Percentiles rank a stretch among this genome's conserved stretches.
phyloP scores from a whole-genome alignment of 176 grass and related monocot genomes.

The Puccinellia tenuiflora region DNA sequence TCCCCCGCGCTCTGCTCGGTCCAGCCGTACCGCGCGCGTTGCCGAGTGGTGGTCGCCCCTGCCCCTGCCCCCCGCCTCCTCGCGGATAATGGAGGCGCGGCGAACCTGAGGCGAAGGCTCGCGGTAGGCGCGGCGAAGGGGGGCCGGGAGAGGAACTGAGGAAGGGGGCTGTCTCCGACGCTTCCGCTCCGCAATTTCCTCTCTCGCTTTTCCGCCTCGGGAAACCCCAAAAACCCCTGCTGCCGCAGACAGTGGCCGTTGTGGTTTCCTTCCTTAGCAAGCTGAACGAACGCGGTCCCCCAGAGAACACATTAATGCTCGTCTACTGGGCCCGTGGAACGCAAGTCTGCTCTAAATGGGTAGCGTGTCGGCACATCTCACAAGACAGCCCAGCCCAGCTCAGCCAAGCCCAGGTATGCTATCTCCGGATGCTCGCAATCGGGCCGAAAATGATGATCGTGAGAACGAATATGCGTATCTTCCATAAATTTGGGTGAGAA shows the following conservation, averaged over 20 bases:
- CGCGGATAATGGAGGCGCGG: neutral
- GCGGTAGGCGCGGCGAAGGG: neutral
- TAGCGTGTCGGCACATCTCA: too few species aligned
- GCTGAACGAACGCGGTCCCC: neutral
- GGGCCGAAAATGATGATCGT: neutral
- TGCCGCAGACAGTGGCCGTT: conserved; percentile 11
- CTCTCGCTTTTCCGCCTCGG: neutral
- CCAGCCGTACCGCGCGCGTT: neutral
- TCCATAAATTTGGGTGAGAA: too few species aligned
- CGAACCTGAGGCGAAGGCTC: neutral
- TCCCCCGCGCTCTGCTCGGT: neutral
- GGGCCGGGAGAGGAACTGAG: neutral
- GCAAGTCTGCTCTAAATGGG: neutral
- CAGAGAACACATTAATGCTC: neutral
- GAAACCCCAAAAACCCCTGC: conserved; percentile 3
- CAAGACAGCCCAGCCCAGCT: too few species aligned
- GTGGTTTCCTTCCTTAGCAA: conserved; percentile 31
- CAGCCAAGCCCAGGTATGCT: too few species aligned
- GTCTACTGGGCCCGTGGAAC: neutral
- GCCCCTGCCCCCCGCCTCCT: neutral
- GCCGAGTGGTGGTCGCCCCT: neutral
- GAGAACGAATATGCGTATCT: too few species aligned
- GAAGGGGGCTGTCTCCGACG: neutral
- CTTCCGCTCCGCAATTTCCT: neutral
- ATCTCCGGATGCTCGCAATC: neutral